Percentiles rank a stretch among this genome's conserved stretches.
Conservation (phyloP, 345 rosid species). For the Psidium friedrichsthalianum region DNA sequence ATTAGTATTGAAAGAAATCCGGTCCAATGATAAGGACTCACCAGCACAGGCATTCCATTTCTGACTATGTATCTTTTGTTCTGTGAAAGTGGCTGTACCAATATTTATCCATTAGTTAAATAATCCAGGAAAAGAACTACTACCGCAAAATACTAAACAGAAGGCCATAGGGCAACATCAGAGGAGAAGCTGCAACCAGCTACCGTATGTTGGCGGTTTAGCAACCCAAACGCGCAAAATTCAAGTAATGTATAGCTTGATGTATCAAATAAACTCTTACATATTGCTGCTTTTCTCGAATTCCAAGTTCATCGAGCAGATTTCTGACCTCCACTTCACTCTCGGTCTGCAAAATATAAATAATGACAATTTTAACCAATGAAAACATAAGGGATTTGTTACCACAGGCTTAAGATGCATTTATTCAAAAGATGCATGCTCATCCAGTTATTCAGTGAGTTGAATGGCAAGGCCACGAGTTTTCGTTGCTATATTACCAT, state of each 20-base stretch:
- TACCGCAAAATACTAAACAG: background rate
- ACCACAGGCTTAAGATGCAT: background rate
- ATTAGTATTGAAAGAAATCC: background rate
- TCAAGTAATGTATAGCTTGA: background rate
- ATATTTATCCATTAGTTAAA: slow-evolving; percentile 1
- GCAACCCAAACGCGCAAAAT: background rate
- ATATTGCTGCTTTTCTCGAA: slow-evolving; percentile 72
- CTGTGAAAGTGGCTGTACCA: slow-evolving; percentile 73
- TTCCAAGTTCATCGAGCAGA: slow-evolving; percentile 70
- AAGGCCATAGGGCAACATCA: background rate
- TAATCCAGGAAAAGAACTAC: background rate
- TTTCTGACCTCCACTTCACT: slow-evolving; percentile 61
- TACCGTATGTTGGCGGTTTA: background rate
- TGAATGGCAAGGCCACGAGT: background rate
- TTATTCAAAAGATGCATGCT: background rate
- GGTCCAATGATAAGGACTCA: slow-evolving; percentile 5
- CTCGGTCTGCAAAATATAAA: slow-evolving; percentile 49
- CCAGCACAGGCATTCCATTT: slow-evolving; percentile 72
- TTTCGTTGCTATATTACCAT: slow-evolving; percentile 30
- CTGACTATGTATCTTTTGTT: slow-evolving; percentile 67
- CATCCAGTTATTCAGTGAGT: background rate
- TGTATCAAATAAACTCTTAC: slow-evolving; percentile 28
- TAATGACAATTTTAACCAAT: background rate
- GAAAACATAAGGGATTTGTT: background rate
- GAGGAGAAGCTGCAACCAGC: background rate